Percentiles rank a stretch among this genome's conserved stretches.
Evolutionary conservation across 2,329 filamentous ascomycete genomes (phyloP).

Genomic region (Grosmannia clavigera): DNA sequence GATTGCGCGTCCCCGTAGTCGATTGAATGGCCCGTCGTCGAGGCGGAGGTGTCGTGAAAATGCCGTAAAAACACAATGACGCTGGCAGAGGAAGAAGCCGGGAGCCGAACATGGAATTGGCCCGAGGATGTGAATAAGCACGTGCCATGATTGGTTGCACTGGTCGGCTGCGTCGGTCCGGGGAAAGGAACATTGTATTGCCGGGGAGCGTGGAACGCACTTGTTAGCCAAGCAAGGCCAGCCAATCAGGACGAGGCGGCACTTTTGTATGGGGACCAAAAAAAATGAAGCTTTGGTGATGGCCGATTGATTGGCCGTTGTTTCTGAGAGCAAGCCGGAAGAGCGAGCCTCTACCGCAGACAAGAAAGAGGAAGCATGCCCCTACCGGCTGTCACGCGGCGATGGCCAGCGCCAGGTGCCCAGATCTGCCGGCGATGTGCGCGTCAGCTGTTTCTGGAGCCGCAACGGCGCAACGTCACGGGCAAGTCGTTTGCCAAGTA

Average conservation of each 20-base stretch:
- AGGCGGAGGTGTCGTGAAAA: background rate
- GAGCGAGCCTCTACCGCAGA: too few relatives aligned
- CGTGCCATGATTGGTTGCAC: conserved; percentile 10
- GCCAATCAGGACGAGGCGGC: background rate
- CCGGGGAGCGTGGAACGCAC: background rate
- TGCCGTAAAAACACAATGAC: background rate
- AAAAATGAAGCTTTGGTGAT: background rate
- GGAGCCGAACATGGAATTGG: conserved; percentile 7
- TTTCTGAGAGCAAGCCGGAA: too few relatives aligned
- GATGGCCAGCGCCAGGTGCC: conserved; percentile 2
- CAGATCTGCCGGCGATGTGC: conserved; percentile 10
- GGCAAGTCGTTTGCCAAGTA: conserved; percentile 10
- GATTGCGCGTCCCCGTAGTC: too few relatives aligned
- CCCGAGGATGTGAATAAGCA: conserved; percentile 15
- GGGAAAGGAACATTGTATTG: background rate
- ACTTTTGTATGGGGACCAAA: too few relatives aligned
- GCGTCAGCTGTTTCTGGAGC: background rate
- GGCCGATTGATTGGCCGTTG: too few relatives aligned
- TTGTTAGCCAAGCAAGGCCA: background rate
- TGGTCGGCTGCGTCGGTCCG: background rate
- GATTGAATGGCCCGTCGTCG: background rate
- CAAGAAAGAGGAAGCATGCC: background rate
- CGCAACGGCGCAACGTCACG: conserved; percentile 5
- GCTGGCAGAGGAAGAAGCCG: conserved; percentile 8
- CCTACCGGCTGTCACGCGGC: background rate